Evolutionary conservation across 2,329 filamentous ascomycete species (phyloP).

Genomic region (Hypocreales sp.): DNA sequence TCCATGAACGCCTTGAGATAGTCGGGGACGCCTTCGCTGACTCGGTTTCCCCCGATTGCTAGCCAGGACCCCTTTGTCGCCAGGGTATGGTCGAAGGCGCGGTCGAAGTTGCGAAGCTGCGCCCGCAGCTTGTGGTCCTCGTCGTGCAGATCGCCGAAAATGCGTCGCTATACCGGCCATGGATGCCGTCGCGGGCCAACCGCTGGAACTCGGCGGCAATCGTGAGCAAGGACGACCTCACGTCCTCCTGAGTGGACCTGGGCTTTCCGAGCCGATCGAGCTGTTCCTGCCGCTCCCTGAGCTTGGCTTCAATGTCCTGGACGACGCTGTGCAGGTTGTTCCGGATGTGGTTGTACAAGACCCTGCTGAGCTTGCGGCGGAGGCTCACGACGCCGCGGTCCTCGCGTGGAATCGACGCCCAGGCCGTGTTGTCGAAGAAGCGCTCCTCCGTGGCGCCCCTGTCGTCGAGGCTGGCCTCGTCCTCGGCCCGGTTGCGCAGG

Average conservation of each 20-base stretch:
- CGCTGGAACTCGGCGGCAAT: constrained; percentile 20
- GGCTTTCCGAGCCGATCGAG: constrained; percentile 8
- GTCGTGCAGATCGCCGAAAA: constrained; percentile 18
- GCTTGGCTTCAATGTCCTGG: constrained; percentile 10
- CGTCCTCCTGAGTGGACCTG: constrained; percentile 9
- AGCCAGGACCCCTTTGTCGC: constrained; percentile 9
- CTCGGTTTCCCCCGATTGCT: constrained; percentile 4
- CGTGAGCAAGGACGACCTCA: constrained; percentile 16
- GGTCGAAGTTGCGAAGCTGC: constrained; percentile 13
- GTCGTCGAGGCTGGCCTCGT: constrained; percentile 9
- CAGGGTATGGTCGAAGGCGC: constrained; percentile 13
- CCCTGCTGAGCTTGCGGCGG: constrained; percentile 16
- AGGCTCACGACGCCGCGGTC: constrained; percentile 16
- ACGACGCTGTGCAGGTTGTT: constrained; percentile 11
- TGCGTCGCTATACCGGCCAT: constrained; percentile 14
- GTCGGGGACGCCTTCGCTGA: constrained; percentile 5
- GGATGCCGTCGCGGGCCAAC: constrained; percentile 12
- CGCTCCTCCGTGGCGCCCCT: constrained; percentile 15
- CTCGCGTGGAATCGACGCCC: constrained; percentile 13
- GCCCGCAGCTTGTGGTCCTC: constrained; percentile 13
- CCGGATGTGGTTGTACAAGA: constrained; percentile 14
- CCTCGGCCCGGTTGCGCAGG: constrained; percentile 29
- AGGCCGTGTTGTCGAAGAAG: constrained; percentile 16
- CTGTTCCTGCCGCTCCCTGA: constrained; percentile 7
- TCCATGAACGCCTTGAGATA: constrained; percentile 14